A percentile compares a stretch with the other conserved stretches of the same genome.
These are phyloP conservation scores for Sphaerulina vaccinii DNA, from an alignment of 2,329 filamentous ascomycete genomes.

Conservation along the genomic window DNA sequence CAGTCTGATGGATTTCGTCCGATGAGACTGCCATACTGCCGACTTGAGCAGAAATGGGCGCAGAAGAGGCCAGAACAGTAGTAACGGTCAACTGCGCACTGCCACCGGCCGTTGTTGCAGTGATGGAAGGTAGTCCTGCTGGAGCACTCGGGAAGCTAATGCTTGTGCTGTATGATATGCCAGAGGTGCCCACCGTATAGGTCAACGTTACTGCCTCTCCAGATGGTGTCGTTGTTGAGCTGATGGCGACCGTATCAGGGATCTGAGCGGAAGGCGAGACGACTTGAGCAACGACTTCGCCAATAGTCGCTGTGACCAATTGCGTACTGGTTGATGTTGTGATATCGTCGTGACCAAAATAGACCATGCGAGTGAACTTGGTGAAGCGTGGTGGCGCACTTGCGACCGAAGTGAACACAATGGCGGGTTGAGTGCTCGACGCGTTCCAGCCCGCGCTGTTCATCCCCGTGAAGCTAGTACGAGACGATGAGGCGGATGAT, in stretches of 20 bases:
- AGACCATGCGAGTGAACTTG: conserved; percentile 29
- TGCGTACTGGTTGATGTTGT: conserved; percentile 32
- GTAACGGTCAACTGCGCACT: not conserved
- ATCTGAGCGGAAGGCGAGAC: not conserved
- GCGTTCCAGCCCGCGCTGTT: conserved; percentile 33
- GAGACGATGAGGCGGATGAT: conserved; percentile 12
- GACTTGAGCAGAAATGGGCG: not conserved
- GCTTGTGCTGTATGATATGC: conserved; percentile 14
- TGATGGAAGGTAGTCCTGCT: not conserved
- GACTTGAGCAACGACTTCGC: conserved; percentile 15
- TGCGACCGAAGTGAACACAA: conserved; percentile 1
- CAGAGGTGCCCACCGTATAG: conserved; percentile 1
- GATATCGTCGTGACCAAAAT: conserved; percentile 27
- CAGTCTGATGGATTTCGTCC: conserved; percentile 1
- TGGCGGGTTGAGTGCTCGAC: conserved; percentile 13
- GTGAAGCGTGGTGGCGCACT: conserved; percentile 17
- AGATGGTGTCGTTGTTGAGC: not conserved
- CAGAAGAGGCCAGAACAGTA: not conserved
- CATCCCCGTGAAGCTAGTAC: conserved; percentile 27
- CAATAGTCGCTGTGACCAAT: conserved; percentile 30
- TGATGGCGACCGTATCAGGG: not conserved
- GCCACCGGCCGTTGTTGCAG: not conserved
- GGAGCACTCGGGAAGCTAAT: not conserved
- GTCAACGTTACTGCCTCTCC: not conserved
- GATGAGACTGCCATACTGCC: not conserved